Evolutionary conservation across 257 asterid species (phyloP).

Genomic region (Nicotiana undulata): DNA sequence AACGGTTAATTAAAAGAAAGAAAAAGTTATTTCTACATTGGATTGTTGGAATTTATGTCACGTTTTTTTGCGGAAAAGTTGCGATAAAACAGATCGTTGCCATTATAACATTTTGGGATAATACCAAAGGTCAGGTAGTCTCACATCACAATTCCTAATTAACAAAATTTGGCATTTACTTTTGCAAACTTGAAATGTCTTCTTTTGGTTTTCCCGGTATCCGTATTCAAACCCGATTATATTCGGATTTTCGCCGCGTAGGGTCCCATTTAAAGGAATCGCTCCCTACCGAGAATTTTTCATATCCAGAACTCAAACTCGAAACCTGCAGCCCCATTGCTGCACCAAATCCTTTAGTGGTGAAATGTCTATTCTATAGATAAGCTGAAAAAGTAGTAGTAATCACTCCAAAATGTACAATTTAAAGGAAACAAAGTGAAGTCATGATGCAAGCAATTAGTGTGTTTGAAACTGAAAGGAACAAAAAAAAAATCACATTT

Average conservation of each 20-base stretch:
- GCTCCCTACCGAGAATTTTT: no score
- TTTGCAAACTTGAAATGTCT: not conserved
- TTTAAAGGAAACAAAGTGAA: not conserved
- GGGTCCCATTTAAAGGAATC: no score
- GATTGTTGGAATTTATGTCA: not conserved
- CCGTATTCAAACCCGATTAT: no score
- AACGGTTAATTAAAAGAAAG: not conserved
- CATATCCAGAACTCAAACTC: no score
- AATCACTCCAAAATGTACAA: not conserved
- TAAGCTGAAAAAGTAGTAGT: no score
- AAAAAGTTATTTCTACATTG: not conserved
- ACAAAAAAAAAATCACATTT: not conserved
- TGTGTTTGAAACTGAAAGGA: not conserved
- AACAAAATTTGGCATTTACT: not conserved
- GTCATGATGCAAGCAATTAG: not conserved
- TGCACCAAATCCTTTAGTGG: no score
- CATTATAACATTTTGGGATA: not conserved
- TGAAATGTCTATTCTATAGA: no score
- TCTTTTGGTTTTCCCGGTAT: no score
- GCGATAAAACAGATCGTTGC: not conserved
- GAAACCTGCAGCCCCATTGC: no score
- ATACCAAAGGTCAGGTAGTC: not conserved
- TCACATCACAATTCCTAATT: not conserved
- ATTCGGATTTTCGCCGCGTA: no score
- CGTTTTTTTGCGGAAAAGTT: not conserved